These are phyloP conservation scores for Suzukiozyma palmioleophila DNA, from an alignment of 1,139 yeast genomes.

Conservation along the genomic window DNA sequence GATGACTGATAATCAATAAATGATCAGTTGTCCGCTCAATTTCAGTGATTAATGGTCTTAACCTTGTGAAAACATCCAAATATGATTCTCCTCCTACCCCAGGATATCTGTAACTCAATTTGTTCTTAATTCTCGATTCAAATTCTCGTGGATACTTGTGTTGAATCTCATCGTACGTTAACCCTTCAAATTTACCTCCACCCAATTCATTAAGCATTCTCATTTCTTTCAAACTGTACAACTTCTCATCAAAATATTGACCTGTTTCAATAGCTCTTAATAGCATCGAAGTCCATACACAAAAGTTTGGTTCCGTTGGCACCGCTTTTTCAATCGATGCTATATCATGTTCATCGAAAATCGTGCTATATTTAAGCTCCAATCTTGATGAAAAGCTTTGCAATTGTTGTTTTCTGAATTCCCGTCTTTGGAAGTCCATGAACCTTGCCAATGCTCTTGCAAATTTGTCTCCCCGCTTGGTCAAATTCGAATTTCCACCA, in stretches of 20 bases:
- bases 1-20: slow-evolving; percentile 75
- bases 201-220: slow-evolving; percentile 91
- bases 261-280: slow-evolving; percentile 76
- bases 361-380: slow-evolving; percentile 34
- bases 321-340: slow-evolving; percentile 26
- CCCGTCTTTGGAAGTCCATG: slow-evolving; percentile 65
- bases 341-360: slow-evolving; percentile 22
- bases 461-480: slow-evolving; percentile 74
- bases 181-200: slow-evolving; percentile 87
- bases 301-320: slow-evolving; percentile 64
- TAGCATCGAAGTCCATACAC: slow-evolving; percentile 93
- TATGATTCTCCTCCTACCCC: slow-evolving; percentile 98
- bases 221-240: slow-evolving; percentile 81
- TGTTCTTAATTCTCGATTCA: slow-evolving; percentile 67
- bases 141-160: slow-evolving; percentile 71
- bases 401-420: slow-evolving; percentile 64
- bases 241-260: slow-evolving; percentile 62
- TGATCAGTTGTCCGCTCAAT: slow-evolving; percentile 90
- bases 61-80: slow-evolving; percentile 84
- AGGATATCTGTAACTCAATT: slow-evolving; percentile 83
- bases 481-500: slow-evolving; percentile 85
- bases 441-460: slow-evolving; percentile 69
- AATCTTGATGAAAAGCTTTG: slow-evolving; percentile 45
- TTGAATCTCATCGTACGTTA: slow-evolving; percentile 84
- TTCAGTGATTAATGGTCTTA: slow-evolving; percentile 88